Base-by-base conservation (phyloP, 352 stramenopile genomes). In the Phytophthora agathidicida region DNA sequence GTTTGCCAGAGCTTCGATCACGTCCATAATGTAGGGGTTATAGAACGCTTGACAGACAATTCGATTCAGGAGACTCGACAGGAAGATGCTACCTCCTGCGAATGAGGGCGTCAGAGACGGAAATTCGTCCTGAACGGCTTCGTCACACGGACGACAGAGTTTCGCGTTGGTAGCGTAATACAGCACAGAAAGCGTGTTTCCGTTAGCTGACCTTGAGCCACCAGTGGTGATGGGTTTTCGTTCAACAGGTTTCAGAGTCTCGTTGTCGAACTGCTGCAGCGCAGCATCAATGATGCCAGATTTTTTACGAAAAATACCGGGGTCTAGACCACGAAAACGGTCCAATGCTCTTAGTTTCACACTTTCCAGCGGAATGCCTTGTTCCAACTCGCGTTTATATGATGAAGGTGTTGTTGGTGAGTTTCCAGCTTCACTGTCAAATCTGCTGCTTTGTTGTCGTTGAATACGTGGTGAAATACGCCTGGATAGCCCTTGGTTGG, bases 31-130 rank as follows among this genome's bases (percentile, higher is more conserved):
- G 53, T 90, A 92, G 9, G 83, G 83, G 19, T 92, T 92, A 61
- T 85, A 92, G 39, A 92, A 92, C n/a, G 76, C 73, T 39, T 92
- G 83, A 35, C 80, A 92, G 9, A 89, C 51, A 38, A 89, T 76
- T 16, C 79, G 73, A 58, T 92, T 82, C 11, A 92, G 47, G 8
- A 86, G 58, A 30, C 65, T 87, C 0, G 60, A 78, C 6, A 92
- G 28, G 33, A 92, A 75, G 16, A 90, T 65, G 10, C 67, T 73
- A 11, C 82, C 80, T 3, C 72, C 62, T 7, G 82, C 82, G 41
- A 85, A 89, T 2, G 77, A 69, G 8, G 77, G 77, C 0, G 80
- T 63, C 2, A 92, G 61, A 33, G 67, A 88, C 19, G 82, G 77
- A 24, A 80, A 60, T 26, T 87, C 75, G 19, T 83, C 67, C 32